Base-by-base conservation (phyloP, 2,329 filamentous ascomycete species). In the Claviceps humidiphila region DNA sequence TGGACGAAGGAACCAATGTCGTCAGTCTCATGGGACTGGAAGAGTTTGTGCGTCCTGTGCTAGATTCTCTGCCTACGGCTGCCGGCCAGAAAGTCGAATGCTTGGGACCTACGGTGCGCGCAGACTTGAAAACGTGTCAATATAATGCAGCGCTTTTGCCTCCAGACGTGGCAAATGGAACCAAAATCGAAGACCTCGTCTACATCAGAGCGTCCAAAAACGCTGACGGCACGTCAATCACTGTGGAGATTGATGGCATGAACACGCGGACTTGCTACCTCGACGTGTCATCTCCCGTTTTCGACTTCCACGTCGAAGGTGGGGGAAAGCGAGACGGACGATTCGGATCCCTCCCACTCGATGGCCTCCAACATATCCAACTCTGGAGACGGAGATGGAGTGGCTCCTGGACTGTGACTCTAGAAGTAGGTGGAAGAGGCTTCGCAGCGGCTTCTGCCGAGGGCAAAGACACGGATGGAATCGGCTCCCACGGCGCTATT, bases 381-480 rank as follows among this genome's bases (percentile, higher is more conserved):
- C 75, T 97, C 11, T 96, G 90, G 85, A 85, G 87, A 58, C 77
- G 93, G 38, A 80, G 83, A 39, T 95, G 88, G 84, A 77, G 81
- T 47, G 80, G 80, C 30, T 76, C 77, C 3, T 96, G 90, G 87
- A 76, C 76, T 16, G 83, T 95, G 17, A 65, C 62, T 8, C 51
- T 69, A 1, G 48, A 63, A 9, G 45, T 66, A 9, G 58, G 58
- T 16, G 58, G 59, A 2, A 47, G 53, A 5, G 46, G 50, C 11
- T 47, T 47, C 11, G 22, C 48, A 6, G 37, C 11, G 17, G 44
- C 13, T 2, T 8, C 24, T 4, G 17, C 43, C 16, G 24, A 44
- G 16, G 24, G 8, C 2, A 11, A 55, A 17, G 40, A 9, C n/a
- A 17, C 38, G 2, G 46, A 43, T 16, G 41, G 14, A 17, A 20